phyloP scores from a whole-genome alignment of 306 rosid genomes.

The Lotus japonicus region DNA sequence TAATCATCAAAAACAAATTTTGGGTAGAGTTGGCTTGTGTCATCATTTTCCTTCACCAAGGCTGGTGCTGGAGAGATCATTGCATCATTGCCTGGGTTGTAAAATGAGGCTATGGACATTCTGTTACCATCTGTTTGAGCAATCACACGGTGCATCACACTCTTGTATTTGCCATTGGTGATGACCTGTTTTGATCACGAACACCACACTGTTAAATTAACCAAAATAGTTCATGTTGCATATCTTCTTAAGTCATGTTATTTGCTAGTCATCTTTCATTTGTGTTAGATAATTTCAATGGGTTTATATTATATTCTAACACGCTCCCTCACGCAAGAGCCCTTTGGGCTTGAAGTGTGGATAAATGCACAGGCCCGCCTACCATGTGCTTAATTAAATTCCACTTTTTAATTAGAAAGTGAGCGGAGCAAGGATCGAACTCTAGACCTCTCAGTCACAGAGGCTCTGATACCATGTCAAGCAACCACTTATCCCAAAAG shows the following conservation, averaged over 20 bases:
- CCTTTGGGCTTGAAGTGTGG: no score
- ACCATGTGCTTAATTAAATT: no score
- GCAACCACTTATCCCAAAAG: no score
- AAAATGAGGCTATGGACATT: conserved; percentile 86
- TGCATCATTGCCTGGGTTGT: conserved; percentile 82
- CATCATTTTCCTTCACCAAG: conserved; percentile 39
- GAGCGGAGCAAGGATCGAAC: no score
- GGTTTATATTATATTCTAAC: no score
- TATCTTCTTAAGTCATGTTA: neutral
- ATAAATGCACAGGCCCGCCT: no score
- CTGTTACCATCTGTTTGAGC: conserved; percentile 60
- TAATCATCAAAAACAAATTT: conserved; percentile 84
- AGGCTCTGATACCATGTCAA: no score
- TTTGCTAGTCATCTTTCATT: neutral
- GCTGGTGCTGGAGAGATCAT: conserved; percentile 65
- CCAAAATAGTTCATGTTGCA: neutral
- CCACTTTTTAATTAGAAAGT: no score
- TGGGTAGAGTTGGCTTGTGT: conserved; percentile 41
- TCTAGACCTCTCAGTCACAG: no score
- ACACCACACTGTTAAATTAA: neutral
- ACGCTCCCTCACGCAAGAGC: no score
- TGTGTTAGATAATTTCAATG: no score
- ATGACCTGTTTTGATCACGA: conserved; percentile 37
- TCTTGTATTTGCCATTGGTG: conserved; percentile 78
- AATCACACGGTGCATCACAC: conserved; percentile 68